phyloP scores from a whole-genome alignment of 108 stramenopile species.

The Licmophora abbreviata region DNA sequence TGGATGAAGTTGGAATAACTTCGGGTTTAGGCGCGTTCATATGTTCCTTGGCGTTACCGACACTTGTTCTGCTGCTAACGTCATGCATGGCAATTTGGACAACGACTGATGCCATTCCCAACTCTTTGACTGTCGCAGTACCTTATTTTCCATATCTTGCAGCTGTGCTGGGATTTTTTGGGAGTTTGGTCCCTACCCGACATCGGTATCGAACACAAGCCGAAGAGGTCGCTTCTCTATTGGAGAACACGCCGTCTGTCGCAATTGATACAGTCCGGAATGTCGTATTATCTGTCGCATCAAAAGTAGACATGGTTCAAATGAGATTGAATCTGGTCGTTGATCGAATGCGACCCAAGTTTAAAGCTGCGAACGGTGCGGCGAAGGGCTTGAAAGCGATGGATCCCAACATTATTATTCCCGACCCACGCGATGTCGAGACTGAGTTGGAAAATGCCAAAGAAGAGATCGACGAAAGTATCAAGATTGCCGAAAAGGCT shows the following conservation, averaged over 20 bases:
- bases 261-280: background rate
- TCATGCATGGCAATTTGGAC: background rate
- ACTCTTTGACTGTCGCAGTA: background rate
- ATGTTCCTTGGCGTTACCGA: background rate
- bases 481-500: background rate
- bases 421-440: background rate
- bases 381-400: background rate
- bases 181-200: background rate
- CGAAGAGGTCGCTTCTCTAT: background rate
- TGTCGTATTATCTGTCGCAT: background rate
- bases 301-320: background rate
- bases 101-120: background rate
- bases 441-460: slow-evolving; percentile 1
- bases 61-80: background rate
- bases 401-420: background rate
- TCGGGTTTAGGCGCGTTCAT: background rate
- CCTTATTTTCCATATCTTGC: slow-evolving; percentile 1
- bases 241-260: background rate
- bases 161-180: background rate
- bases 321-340: slow-evolving; percentile 3
- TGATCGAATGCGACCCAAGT: background rate
- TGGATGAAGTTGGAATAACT: slow-evolving; percentile 3
- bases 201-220: background rate
- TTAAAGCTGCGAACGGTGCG: background rate
- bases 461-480: slow-evolving; percentile 3